Percentiles rank a stretch among this genome's conserved stretches.
phyloP scores from a whole-genome alignment of 129 eudicot genomes.

The Lactuca sativa region DNA sequence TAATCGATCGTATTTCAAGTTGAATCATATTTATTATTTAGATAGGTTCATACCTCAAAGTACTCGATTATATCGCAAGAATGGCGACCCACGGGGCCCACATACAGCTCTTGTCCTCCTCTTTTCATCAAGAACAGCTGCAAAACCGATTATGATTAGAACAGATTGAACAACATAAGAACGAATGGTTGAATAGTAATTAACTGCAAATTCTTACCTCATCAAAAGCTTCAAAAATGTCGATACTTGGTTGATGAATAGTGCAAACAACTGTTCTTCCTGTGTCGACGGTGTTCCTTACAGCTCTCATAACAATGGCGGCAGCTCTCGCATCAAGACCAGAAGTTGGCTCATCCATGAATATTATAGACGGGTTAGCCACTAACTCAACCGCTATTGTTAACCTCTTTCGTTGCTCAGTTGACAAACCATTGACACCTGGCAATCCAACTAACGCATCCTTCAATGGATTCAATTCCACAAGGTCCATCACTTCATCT shows the following conservation, averaged over 20 bases:
- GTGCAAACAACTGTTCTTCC: slow-evolving; percentile 69
- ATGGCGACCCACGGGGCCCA: slow-evolving; percentile 79
- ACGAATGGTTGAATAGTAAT: neutral
- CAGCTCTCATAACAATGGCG: slow-evolving; percentile 62
- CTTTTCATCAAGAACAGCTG: slow-evolving; percentile 84
- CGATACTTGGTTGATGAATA: slow-evolving; percentile 66
- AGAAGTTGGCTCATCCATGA: slow-evolving; percentile 66
- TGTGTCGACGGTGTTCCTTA: slow-evolving; percentile 61
- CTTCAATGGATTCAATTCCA: slow-evolving; percentile 60
- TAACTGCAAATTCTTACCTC: slow-evolving; percentile 31
- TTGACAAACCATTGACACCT: slow-evolving; percentile 78
- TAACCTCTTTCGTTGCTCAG: slow-evolving; percentile 78
- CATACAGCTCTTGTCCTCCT: slow-evolving; percentile 81
- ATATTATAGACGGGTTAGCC: slow-evolving; percentile 59
- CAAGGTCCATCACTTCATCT: slow-evolving; percentile 79
- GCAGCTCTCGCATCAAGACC: slow-evolving; percentile 67
- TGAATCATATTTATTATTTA: neutral
- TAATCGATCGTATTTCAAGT: neutral
- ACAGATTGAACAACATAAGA: neutral
- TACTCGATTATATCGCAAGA: slow-evolving; percentile 65
- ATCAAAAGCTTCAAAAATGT: slow-evolving; percentile 65
- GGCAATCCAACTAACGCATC: slow-evolving; percentile 72
- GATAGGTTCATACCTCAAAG: slow-evolving; percentile 48
- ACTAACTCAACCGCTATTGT: slow-evolving; percentile 74
- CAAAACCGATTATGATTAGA: slow-evolving; percentile 14